Evolutionary conservation across 140 eudicot genomes (phyloP).

Genomic region (Anethum foeniculum): DNA sequence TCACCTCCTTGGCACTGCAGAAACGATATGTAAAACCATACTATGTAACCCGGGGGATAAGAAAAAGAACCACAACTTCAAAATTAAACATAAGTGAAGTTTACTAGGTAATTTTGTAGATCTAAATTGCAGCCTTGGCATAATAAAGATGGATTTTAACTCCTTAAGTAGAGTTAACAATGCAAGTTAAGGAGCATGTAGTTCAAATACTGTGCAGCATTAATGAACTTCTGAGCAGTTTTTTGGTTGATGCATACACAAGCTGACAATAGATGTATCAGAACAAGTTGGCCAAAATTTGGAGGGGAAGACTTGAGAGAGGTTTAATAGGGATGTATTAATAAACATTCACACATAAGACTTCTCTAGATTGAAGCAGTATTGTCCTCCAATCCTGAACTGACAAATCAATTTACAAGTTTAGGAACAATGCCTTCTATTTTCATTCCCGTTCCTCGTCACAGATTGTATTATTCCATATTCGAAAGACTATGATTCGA

Average conservation of each 20-base stretch:
- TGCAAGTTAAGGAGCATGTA: neutral
- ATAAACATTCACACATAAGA: neutral
- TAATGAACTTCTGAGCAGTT: neutral
- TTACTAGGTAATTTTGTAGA: neutral
- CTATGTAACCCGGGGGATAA: neutral
- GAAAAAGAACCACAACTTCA: neutral
- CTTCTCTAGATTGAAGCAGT: neutral
- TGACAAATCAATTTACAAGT: neutral
- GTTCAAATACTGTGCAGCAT: neutral
- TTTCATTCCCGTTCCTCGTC: too few species aligned
- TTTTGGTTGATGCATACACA: neutral
- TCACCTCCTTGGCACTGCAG: conserved; percentile 98
- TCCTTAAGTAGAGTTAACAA: neutral
- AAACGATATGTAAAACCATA: neutral
- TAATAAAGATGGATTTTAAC: neutral
- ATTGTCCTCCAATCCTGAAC: neutral
- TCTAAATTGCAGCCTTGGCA: neutral
- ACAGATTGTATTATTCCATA: neutral
- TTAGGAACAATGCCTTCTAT: too few species aligned
- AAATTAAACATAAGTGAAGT: neutral
- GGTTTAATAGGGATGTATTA: neutral
- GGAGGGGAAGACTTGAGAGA: neutral
- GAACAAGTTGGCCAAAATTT: neutral
- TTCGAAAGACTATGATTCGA: neutral
- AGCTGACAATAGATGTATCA: neutral